Evolutionary conservation across 164 flowering plant species (phyloP), one percentile per base, ranked within the genome.

Genomic region (Vitis cinerea): DNA sequence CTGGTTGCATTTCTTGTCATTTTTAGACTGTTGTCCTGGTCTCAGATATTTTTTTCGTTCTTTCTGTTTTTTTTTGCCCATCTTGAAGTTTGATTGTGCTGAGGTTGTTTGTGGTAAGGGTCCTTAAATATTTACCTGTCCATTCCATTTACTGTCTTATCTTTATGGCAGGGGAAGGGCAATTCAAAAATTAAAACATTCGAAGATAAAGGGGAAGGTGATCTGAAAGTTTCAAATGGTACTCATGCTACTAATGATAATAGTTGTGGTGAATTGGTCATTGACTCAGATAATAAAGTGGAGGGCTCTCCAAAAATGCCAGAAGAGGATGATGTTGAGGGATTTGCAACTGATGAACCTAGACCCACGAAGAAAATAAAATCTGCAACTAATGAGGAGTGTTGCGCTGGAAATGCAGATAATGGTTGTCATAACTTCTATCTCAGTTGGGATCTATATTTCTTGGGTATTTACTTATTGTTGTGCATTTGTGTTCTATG

Each of bases 321-420:
- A 58, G 70, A 16, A 61, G 85, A 75, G 72, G 82, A 83, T 61
- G 77, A 69, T 70, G 50, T 66, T 3, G 80, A 78, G 27, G 81
- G 70, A 49, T 17, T 50, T 66, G 73, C 23, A 29, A 57, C 68
- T 67, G 87, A 83, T 81, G 89, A 84, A 50, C 55, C 65, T 66
- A 79, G 81, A 63, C 97, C 93, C 44, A 47, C 58, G n/a, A 95
- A 95, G 80, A 93, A 87, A 81, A 69, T 84, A 59, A 95, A 86
- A 81, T 74, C 79, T 63, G 75, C 62, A 49, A 17, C 8, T 68
- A 81, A 75, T 71, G 91, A 74, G 59, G 60, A 72, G 1, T 48
- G 56, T 65, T 69, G 69, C 69, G 13, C 68, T 31, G 64, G 14
- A 71, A 79, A 84, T 71, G 62, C 50, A 23, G 71, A 78, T 65